Evolutionary conservation across 2,329 filamentous ascomycete genomes (phyloP).

Genomic region (Gnomoniopsis sp.): DNA sequence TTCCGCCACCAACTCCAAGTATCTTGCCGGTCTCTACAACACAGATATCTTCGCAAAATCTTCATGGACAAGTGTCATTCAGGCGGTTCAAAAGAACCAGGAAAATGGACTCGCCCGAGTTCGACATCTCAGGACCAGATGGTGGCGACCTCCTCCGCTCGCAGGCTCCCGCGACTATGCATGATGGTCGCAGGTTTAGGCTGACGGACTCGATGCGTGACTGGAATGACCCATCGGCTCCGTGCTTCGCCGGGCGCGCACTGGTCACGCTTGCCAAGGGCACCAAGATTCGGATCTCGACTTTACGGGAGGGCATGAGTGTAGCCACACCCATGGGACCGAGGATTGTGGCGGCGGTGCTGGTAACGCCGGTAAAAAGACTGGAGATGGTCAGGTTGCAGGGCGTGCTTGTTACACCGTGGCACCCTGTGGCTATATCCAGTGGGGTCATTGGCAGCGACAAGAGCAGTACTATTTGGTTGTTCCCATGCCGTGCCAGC

Average conservation of each 20-base stretch:
- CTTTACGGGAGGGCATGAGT: constrained; percentile 41
- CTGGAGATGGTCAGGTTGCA: constrained; percentile 43
- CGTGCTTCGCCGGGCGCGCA: constrained; percentile 53
- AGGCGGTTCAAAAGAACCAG: too few relatives aligned
- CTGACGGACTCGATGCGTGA: constrained; percentile 34
- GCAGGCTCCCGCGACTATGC: constrained; percentile 16
- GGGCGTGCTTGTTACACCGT: constrained; percentile 51
- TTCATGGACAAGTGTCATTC: too few relatives aligned
- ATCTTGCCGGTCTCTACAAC: too few relatives aligned
- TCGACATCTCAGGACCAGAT: neutral
- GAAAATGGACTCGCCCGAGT: too few relatives aligned
- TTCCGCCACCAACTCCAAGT: constrained; percentile 42
- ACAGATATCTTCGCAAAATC: too few relatives aligned
- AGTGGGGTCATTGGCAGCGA: constrained; percentile 1
- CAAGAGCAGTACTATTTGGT: constrained; percentile 33
- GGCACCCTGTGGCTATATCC: constrained; percentile 51
- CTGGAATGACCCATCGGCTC: constrained; percentile 39
- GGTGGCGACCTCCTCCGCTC: constrained; percentile 17
- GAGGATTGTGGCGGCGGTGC: constrained; percentile 45
- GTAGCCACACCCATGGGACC: constrained; percentile 50
- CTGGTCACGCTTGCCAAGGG: constrained; percentile 43
- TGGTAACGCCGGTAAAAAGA: constrained; percentile 43
- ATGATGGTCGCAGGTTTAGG: neutral
- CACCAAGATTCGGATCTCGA: constrained; percentile 35
- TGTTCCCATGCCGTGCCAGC: constrained; percentile 40